Percentiles rank a stretch among this genome's conserved stretches.
Conservation (phyloP, 2,329 filamentous ascomycete species). For the Trichoderma harzianum region DNA sequence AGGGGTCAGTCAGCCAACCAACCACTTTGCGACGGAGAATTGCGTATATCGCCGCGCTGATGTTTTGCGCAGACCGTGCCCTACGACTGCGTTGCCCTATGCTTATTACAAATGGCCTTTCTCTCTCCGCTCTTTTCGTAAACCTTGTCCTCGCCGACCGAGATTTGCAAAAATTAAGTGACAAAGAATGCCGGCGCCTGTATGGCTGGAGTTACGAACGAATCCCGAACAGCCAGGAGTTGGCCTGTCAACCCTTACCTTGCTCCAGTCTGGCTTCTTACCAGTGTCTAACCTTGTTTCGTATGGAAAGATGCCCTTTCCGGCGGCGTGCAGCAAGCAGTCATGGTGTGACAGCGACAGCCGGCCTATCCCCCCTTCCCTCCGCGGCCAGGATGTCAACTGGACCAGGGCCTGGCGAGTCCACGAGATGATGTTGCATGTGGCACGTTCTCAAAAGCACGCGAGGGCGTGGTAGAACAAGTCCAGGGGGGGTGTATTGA, state of each 20-base stretch:
- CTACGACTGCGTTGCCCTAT: neutral
- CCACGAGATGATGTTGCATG: conserved; percentile 20
- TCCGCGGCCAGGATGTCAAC: neutral
- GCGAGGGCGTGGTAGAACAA: neutral
- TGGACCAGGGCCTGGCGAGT: conserved; percentile 1
- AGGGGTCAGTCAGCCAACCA: neutral
- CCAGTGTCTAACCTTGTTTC: conserved; percentile 2
- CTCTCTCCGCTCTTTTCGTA: neutral
- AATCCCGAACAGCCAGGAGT: conserved; percentile 3
- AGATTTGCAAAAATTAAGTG: neutral
- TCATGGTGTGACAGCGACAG: conserved; percentile 17
- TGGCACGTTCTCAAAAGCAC: conserved; percentile 16
- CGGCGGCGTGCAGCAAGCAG: conserved; percentile 12
- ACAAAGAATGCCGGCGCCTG: conserved; percentile 5
- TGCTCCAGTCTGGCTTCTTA: neutral
- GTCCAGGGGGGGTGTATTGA: neutral
- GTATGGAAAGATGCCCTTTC: conserved; percentile 3
- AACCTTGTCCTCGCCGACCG: neutral
- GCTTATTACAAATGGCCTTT: neutral
- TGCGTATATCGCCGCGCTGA: conserved; percentile 4
- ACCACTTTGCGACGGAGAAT: conserved; percentile 1
- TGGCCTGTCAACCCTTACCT: neutral
- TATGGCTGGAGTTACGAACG: conserved; percentile 10
- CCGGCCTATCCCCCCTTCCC: neutral
- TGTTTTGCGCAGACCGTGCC: neutral